Base-by-base conservation (phyloP, 192 early-diverging fungal genomes). In the Mortierella hygrophila region DNA sequence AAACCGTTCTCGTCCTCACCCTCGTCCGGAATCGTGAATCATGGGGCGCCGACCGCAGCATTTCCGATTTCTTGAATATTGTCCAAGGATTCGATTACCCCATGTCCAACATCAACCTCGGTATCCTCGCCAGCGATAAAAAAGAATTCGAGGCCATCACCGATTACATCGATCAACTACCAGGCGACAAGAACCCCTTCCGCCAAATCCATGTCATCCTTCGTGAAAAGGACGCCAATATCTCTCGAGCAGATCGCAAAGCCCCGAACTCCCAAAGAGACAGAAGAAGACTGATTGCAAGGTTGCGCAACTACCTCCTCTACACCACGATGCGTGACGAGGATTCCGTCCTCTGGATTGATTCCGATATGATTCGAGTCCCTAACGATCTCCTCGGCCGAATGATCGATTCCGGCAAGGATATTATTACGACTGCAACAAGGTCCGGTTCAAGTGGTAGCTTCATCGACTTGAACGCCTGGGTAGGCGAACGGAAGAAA, bases 341-440 rank as follows among this genome's bases (percentile, higher is more conserved):
- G 40, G 85, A 82, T 15, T 47, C 72, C 16, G 73, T 90, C 26
- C 55, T 89, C 26, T 89, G 89, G 89, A 75, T 90, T 37, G 89
- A 89, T 52, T 47, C 89, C 47, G 89, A 89, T 72, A 69, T 89
- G 35, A 26, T 70, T 20, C 26, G 77, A 10, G 40, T 90, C n/a
- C 89, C 89, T 23, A 26, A 18, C 32, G 78, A 74, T 60, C 15
- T 80, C 60, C 37, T 89, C 26, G 32, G 52, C n/a, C 47, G 70
- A 20, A 82, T 90, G 78, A 42, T 90, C 44, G 75, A 74, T 41
- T 83, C 65, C n/a, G 69, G 74, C 37, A 88, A 90, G 70, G 89
- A 90, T 52, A 68, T 91, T 70, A 73, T 89, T 54, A 85, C 87
- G 21, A 54, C 77, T 38, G 82, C 49, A 91, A 83, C 63, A 26